phyloP scores from a whole-genome alignment of 306 rosid genomes.

The Spatholobus suberectus region DNA sequence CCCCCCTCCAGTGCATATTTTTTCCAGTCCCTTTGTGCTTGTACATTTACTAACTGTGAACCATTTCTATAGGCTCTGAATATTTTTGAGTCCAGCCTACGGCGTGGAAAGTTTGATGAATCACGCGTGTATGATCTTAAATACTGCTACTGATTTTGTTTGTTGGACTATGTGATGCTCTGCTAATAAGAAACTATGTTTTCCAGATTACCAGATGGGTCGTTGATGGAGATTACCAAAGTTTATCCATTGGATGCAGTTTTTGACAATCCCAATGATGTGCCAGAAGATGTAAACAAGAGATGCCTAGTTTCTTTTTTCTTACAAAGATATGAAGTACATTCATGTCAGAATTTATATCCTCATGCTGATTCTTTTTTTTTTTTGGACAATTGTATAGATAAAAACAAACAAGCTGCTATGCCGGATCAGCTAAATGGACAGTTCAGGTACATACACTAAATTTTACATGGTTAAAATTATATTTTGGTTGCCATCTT shows the following conservation, averaged over 20 bases:
- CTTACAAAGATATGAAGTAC: constrained; percentile 30
- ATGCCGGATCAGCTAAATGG: constrained; percentile 86
- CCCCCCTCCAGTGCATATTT: neutral
- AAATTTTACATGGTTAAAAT: constrained; percentile 22
- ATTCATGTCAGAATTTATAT: constrained; percentile 41
- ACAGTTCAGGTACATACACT: constrained; percentile 64
- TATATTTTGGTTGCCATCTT: constrained; percentile 8
- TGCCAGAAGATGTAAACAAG: constrained; percentile 88
- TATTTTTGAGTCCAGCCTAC: constrained; percentile 91
- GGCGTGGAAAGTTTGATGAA: constrained; percentile 93
- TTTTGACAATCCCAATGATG: constrained; percentile 90
- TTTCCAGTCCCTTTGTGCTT: constrained; percentile 25
- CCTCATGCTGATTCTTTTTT: constrained; percentile 11
- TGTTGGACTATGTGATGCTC: neutral
- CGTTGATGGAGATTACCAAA: too few species aligned
- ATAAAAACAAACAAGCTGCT: constrained; percentile 89
- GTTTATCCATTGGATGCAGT: constrained; percentile 98
- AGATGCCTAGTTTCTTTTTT: neutral
- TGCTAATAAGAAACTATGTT: constrained; percentile 38
- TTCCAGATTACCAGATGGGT: constrained; percentile 93
- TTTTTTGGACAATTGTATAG: constrained; percentile 48
- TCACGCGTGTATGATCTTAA: constrained; percentile 75
- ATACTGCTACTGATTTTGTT: constrained; percentile 30
- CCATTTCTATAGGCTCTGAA: constrained; percentile 73
- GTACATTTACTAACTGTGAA: constrained; percentile 37